These are phyloP conservation scores for Serendipita sp. DNA, from an alignment of 768 basidiomycete species.

Conservation along the genomic window DNA sequence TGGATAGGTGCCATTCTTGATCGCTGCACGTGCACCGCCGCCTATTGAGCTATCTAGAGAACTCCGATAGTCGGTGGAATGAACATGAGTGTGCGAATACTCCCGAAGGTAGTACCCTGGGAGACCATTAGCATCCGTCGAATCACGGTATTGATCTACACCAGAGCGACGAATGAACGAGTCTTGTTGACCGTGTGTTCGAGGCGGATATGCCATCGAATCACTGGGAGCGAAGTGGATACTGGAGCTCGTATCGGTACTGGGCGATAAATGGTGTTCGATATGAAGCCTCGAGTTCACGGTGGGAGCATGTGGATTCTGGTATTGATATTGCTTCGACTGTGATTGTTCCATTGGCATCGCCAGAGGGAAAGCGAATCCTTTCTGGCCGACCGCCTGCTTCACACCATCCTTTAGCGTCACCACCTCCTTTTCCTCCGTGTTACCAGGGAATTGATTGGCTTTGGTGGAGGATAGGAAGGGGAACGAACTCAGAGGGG, in stretches of 20 bases:
- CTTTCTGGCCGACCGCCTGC: background rate
- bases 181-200: background rate
- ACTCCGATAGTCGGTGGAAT: constrained; percentile 1
- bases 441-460: background rate
- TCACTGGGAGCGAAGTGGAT: background rate
- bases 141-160: background rate
- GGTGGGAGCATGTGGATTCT: background rate
- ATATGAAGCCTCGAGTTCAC: background rate
- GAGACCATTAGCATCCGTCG: background rate
- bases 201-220: background rate
- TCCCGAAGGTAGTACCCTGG: background rate
- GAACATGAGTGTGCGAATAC: background rate
- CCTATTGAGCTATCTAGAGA: background rate
- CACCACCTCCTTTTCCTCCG: background rate
- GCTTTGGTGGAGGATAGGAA: background rate
- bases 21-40: background rate
- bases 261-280: background rate
- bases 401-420: background rate
- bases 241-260: background rate
- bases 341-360: background rate
- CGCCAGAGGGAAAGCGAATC: background rate
- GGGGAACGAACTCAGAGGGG: background rate
- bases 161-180: background rate
- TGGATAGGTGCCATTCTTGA: background rate
- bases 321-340: background rate